A percentile compares a stretch with the other conserved stretches of the same genome.
phyloP scores from a whole-genome alignment of 768 basidiomycete species.

The Pulveroboletus ravenelii region DNA sequence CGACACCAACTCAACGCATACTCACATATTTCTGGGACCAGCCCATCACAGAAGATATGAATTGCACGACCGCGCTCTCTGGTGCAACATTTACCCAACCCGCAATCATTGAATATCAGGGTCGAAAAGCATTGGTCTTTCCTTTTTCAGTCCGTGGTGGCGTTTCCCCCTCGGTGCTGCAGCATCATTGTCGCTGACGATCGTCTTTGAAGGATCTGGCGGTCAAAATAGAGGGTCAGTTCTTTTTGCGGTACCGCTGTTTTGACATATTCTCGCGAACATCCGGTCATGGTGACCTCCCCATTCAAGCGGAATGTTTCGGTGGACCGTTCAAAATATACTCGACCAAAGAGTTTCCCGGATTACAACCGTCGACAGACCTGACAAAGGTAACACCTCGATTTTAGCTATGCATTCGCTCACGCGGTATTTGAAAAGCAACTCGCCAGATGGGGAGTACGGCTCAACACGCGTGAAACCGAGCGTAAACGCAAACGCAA shows the following conservation, averaged over 20 bases:
- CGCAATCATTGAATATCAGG: conserved; percentile 48
- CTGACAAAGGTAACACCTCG: conserved; percentile 49
- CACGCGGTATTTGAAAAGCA: conserved; percentile 20
- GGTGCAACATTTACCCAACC: conserved; percentile 62
- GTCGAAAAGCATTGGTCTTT: conserved; percentile 52
- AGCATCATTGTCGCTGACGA: conserved; percentile 1
- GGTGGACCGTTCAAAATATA: conserved; percentile 67
- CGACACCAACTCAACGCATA: conserved; percentile 30
- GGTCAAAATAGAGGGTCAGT: conserved; percentile 60
- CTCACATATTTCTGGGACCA: conserved; percentile 40
- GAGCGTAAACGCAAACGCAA: conserved; percentile 35
- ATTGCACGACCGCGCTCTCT: conserved; percentile 48
- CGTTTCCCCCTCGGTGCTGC: conserved; percentile 6
- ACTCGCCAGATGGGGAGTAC: conserved; percentile 33
- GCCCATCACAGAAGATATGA: conserved; percentile 42
- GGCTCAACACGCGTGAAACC: conserved; percentile 35
- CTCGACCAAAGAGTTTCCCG: conserved; percentile 73
- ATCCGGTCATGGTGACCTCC: conserved; percentile 28
- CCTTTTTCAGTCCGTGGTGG: conserved; percentile 50
- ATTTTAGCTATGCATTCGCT: neutral
- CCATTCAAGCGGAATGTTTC: conserved; percentile 59
- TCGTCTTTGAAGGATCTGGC: conserved; percentile 51
- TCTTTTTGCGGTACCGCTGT: conserved; percentile 65
- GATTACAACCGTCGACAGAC: conserved; percentile 62
- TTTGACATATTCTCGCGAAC: conserved; percentile 53